Percentiles rank a stretch among this genome's conserved stretches.
phyloP scores from a whole-genome alignment of 176 grass and related monocot species.

The Phragmites australis region DNA sequence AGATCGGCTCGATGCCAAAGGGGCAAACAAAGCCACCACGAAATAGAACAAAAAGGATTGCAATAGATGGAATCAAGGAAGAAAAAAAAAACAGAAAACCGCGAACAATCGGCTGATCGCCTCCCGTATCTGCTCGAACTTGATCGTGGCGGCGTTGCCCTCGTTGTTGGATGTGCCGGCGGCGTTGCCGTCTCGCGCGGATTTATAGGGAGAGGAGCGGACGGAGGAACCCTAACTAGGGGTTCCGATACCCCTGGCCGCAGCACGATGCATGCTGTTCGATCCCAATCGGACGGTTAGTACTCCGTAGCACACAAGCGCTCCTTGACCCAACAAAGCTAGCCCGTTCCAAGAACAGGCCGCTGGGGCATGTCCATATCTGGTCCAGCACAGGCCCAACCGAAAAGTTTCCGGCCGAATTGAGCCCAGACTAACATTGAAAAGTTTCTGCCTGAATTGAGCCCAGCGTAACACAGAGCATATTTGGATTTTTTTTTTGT shows the following conservation, averaged over 20 bases:
- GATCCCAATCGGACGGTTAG: background rate
- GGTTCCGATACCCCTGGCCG: no score
- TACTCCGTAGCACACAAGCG: background rate
- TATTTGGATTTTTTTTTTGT: no score
- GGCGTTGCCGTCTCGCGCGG: background rate
- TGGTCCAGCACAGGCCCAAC: background rate
- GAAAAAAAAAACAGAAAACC: background rate
- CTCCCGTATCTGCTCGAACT: background rate
- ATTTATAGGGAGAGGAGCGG: slow-evolving; percentile 7
- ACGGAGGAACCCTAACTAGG: slow-evolving; percentile 29
- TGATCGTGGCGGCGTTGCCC: background rate
- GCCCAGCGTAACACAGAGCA: background rate
- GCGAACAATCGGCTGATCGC: background rate
- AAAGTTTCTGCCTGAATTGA: background rate
- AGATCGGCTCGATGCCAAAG: background rate
- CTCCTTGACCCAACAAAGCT: background rate
- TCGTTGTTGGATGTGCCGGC: background rate
- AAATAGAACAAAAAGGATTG: background rate
- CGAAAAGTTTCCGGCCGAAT: background rate
- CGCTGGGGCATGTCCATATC: no score
- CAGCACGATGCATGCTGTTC: background rate
- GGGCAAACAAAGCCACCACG: background rate
- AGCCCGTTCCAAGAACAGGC: no score
- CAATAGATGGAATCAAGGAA: background rate
- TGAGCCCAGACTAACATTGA: background rate